phyloP scores from a whole-genome alignment of 2,329 filamentous ascomycete species.

The Colletotrichum sp. region DNA sequence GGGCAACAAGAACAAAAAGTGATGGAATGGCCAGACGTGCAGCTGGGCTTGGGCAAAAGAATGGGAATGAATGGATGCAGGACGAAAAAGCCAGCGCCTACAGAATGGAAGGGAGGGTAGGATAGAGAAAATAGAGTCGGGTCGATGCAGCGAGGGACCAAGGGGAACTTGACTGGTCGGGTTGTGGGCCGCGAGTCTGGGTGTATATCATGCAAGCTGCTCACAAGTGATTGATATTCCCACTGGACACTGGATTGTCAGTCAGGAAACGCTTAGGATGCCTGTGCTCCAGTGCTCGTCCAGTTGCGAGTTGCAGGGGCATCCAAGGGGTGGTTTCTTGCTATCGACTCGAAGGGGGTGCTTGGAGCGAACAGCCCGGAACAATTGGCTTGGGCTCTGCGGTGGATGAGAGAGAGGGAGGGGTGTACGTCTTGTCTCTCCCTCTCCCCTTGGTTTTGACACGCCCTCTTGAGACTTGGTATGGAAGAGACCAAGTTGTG shows the following conservation, averaged over 20 bases:
- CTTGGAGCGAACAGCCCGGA: constrained; percentile 4
- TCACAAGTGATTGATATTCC: constrained; percentile 17
- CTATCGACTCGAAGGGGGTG: constrained; percentile 8
- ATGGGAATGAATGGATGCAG: constrained; percentile 28
- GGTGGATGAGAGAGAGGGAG: constrained; percentile 2
- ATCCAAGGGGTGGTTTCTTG: constrained; percentile 6
- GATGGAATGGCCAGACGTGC: constrained; percentile 21
- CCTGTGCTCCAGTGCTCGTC: constrained; percentile 18
- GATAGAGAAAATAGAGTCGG: constrained; percentile 20
- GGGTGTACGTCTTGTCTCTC: background rate
- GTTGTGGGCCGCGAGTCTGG: constrained; percentile 20
- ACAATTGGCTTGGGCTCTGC: constrained; percentile 17
- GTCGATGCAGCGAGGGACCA: constrained; percentile 10
- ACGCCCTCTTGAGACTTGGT: constrained; percentile 6
- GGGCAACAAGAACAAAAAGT: constrained; percentile 8
- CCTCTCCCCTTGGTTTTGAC: background rate
- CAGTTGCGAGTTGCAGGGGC: constrained; percentile 15
- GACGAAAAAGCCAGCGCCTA: constrained; percentile 31
- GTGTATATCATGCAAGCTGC: constrained; percentile 25
- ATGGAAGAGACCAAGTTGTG: constrained; percentile 10
- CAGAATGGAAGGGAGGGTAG: constrained; percentile 20
- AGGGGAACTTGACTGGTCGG: constrained; percentile 16
- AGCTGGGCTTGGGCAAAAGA: constrained; percentile 17
- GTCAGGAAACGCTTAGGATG: constrained; percentile 18
- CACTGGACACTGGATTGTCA: constrained; percentile 6